Evolutionary conservation across 2,329 filamentous ascomycete species (phyloP), one percentile per base, ranked within the genome.

Genomic region (Fusarium gaditjirri): DNA sequence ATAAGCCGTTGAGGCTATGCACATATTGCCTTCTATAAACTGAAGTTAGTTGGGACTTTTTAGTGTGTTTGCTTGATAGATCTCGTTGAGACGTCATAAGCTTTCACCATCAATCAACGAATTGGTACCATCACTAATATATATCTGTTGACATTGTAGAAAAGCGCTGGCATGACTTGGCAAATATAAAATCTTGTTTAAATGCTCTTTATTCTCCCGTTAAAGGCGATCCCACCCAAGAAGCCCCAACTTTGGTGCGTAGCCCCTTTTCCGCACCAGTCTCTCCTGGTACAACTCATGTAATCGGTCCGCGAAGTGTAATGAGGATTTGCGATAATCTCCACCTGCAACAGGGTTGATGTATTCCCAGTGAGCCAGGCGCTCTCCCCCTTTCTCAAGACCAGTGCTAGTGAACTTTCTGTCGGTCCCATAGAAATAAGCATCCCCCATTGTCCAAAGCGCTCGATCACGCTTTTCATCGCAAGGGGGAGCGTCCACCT

Each of bases 271-370:
- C 8, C 27, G 7, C 8, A 29, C 3, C 27, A 8, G 7, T 29
- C 27, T 29, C 27, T 29, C 27, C 6, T 19, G 2, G 2, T 35
- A 31, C 2, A 2, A 3, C 11, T 2, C 17, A 10, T 16, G 3
- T 12, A 33, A 8, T 14, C 9, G 14, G 8, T 21, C 3, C 3
- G 27, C 16, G 5, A 31, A 21, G 25, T 35, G 3, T n/a, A 44
- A 14, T 3, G 17, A 16, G 39, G 19, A 35, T 8, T 33, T 50
- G n/a, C 16, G 8, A 50, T 50, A 0, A 3, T 35, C 31, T 19
- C n/a, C 47, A 10, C 19, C 16, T 50, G 29, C 16, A 13, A 35
- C 31, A 1, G 47, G 47, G n/a, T 25, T 35, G 11, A 50, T 8
- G 6, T 50, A 35, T 19, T 50, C 29, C 31, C 29, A 50, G 2